These are phyloP conservation scores for Nemania sp. DNA, from an alignment of 2,329 filamentous ascomycete species.

Conservation along the genomic window DNA sequence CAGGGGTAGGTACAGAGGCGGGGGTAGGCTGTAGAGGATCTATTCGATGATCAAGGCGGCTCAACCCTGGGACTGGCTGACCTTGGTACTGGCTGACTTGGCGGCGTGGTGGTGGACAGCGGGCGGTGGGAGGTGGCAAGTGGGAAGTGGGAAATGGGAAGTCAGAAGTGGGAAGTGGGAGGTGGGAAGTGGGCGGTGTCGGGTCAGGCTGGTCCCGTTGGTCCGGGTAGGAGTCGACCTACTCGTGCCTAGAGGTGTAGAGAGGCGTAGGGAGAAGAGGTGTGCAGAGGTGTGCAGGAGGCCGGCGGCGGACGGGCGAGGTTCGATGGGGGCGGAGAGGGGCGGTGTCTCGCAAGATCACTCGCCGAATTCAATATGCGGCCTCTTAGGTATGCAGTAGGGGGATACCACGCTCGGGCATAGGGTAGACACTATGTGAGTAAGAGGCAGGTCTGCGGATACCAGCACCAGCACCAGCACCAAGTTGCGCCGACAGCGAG, in stretches of 20 bases:
- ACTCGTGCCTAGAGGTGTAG: too few relatives aligned
- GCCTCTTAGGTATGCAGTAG: neutral
- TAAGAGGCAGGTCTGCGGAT: too few relatives aligned
- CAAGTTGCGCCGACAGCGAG: conserved; percentile 15
- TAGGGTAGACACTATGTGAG: too few relatives aligned
- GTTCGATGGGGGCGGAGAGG: conserved; percentile 1
- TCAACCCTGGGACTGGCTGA: neutral
- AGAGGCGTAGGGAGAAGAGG: neutral
- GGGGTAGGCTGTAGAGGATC: conserved; percentile 20
- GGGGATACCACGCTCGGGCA: too few relatives aligned
- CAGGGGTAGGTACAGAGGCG: conserved; percentile 24
- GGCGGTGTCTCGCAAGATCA: conserved; percentile 14
- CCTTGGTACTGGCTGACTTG: neutral
- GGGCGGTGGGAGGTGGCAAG: too few relatives aligned
- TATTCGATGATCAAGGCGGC: conserved; percentile 17
- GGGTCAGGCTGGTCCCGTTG: conserved; percentile 15
- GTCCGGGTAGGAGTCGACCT: neutral
- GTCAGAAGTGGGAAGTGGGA: conserved; percentile 7
- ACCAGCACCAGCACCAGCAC: too few relatives aligned
- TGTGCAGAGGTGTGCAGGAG: too few relatives aligned
- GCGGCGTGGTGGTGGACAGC: neutral
- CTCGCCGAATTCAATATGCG: conserved; percentile 18
- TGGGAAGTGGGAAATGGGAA: neutral
- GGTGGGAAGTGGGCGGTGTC: conserved; percentile 19
- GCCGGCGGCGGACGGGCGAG: too few relatives aligned